phyloP scores from a whole-genome alignment of 352 stramenopile species.

The Phytophthora crassamura region DNA sequence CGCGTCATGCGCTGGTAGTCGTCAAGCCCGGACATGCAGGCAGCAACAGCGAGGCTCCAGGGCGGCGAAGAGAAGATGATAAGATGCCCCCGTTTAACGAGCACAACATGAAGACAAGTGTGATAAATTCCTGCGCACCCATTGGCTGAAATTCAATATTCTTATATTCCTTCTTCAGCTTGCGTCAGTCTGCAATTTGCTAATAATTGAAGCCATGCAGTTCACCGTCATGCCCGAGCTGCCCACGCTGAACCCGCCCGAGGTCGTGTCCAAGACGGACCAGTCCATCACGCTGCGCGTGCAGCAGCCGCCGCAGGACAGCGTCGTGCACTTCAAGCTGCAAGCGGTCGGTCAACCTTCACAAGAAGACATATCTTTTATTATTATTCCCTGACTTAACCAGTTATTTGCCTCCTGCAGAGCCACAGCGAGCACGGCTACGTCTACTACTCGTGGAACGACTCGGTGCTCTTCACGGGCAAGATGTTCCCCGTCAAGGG shows the following conservation, averaged over 20 bases:
- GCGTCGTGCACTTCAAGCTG: conserved; percentile 61
- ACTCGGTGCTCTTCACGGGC: conserved; percentile 67
- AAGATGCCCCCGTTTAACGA: conserved; percentile 14
- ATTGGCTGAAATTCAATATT: neutral
- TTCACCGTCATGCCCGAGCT: conserved; percentile 72
- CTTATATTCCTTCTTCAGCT: neutral
- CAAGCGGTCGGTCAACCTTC: conserved; percentile 44
- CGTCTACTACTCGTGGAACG: conserved; percentile 88
- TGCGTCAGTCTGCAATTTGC: conserved; percentile 11
- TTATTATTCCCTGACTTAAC: neutral
- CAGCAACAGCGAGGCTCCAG: neutral
- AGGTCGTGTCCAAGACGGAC: conserved; percentile 79
- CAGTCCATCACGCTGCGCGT: conserved; percentile 75
- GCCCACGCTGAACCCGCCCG: conserved; percentile 55
- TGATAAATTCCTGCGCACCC: conserved; percentile 1
- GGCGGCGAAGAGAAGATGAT: conserved; percentile 14
- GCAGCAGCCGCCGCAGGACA: conserved; percentile 41
- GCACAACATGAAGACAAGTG: conserved; percentile 12
- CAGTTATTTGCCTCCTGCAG: conserved; percentile 27
- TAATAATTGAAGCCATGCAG: conserved; percentile 28
- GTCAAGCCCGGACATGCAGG: neutral
- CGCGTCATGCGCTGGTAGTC: conserved; percentile 74
- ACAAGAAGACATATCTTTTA: neutral
- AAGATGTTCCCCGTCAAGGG: conserved; percentile 78
- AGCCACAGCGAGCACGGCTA: conserved; percentile 86